Evolutionary conservation across 1,284 basidiomycete genomes (phyloP), one percentile per base, ranked within the genome.

Genomic region (Leucoagaricus sp.): DNA sequence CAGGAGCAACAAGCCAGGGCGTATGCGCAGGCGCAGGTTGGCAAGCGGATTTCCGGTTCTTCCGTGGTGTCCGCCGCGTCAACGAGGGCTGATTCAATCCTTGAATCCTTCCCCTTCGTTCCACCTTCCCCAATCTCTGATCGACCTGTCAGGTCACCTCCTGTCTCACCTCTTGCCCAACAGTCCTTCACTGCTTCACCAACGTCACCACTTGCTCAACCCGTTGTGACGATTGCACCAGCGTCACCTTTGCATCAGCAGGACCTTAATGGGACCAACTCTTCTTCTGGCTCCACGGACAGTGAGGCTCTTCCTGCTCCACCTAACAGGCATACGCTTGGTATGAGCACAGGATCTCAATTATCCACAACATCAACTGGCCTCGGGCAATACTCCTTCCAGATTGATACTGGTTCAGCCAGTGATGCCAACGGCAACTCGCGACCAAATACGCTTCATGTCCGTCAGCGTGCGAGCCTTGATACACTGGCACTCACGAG

Each of bases 51-150:
- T 57, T 88, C 87, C 6, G 78, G 79, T 59, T 80, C 83, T 12
- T 89, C 87, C 25, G 79, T 83, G 52, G 69, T 87, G 56, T 85
- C 85, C 33, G 82, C 83, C 10, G 75, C 85, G n/a, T 86, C 86
- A 21, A 84, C 84, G 3, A 78, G 81, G 56, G 86, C 87, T 38
- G 90, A 93, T 68, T 91, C 90, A 1, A 89, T 93, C 60, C 77
- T 93, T 21, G 89, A 90, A 70, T 86, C 83, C 23, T 93, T 93
- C 78, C 89, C 89, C 41, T 92, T 93, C 67, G 89, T 93, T 7
- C 90, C 90, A 21, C 90, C 90, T 0, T 90, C 87, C 3, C 90
- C 90, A 5, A 91, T 93, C 60, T 89, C 88, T 15, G 83, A 88
- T 63, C 78, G 86, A 48, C 90, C 89, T 9, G 75, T 85, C 62